Evolutionary conservation across 106 monocot genomes (phyloP).

Genomic region (Dioscorea dumetorum): DNA sequence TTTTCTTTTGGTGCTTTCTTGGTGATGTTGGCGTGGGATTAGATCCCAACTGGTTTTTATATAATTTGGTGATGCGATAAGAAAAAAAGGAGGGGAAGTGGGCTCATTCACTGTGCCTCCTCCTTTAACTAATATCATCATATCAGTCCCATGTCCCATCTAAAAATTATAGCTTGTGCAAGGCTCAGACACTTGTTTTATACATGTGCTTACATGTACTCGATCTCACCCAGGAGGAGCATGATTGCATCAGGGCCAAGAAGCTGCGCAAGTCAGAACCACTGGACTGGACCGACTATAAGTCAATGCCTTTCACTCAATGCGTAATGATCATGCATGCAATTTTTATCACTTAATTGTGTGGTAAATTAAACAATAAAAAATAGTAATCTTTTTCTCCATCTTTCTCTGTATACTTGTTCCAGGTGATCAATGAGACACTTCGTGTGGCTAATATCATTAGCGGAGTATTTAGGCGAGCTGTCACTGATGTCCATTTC

Average conservation of each 20-base stretch:
- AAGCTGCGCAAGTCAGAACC: conserved; percentile 34
- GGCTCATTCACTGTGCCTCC: too few species aligned
- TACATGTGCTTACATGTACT: too few species aligned
- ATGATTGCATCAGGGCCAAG: conserved; percentile 7
- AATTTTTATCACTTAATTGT: not conserved
- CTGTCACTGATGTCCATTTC: conserved; percentile 54
- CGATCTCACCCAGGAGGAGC: conserved; percentile 9
- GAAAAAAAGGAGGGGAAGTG: too few species aligned
- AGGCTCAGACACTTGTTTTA: too few species aligned
- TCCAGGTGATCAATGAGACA: conserved; percentile 90
- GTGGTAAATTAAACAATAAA: too few species aligned
- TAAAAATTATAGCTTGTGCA: too few species aligned
- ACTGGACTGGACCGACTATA: conserved; percentile 87
- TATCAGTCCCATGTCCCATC: too few species aligned
- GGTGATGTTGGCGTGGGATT: too few species aligned
- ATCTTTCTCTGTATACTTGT: not conserved
- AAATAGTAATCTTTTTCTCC: not conserved
- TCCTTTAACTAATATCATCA: too few species aligned
- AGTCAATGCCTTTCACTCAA: conserved; percentile 90
- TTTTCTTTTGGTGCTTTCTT: too few species aligned
- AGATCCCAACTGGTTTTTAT: too few species aligned
- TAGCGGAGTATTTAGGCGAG: conserved; percentile 83
- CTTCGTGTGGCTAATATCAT: conserved; percentile 82
- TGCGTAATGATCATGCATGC: conserved; percentile 29
- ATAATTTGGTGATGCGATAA: too few species aligned